A percentile compares a stretch with the other conserved stretches of the same genome.
These are phyloP conservation scores for Ceratobasidium sp. DNA, from an alignment of 1,284 basidiomycete species.

Conservation along the genomic window DNA sequence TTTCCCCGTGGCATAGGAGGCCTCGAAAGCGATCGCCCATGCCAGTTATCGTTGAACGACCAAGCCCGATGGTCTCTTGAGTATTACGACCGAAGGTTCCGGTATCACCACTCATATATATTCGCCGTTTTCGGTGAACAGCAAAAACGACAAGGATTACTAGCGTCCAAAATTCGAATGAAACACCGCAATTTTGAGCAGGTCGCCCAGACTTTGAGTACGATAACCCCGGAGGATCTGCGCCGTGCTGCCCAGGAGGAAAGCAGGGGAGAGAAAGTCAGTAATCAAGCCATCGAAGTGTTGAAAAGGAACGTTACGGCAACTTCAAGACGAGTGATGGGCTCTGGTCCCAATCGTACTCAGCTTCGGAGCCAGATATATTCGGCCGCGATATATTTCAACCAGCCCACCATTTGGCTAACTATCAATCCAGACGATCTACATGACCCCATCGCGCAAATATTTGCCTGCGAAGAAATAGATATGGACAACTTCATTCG, in stretches of 20 bases:
- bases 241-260: constrained; percentile 45
- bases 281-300: constrained; percentile 27
- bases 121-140: constrained; percentile 59
- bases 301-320: constrained; percentile 45
- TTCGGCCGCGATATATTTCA: constrained; percentile 46
- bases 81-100: constrained; percentile 59
- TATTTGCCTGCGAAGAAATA: constrained; percentile 60
- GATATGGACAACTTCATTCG: constrained; percentile 58
- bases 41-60: constrained; percentile 54
- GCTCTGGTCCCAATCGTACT: constrained; percentile 50
- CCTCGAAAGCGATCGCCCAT: constrained; percentile 54
- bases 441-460: constrained; percentile 58
- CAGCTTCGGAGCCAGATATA: constrained; percentile 55
- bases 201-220: background rate
- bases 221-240: constrained; percentile 40
- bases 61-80: constrained; percentile 60
- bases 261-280: too few species aligned
- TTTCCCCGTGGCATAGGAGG: constrained; percentile 62
- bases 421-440: constrained; percentile 57
- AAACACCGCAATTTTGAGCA: constrained; percentile 37
- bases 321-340: constrained; percentile 46
- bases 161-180: constrained; percentile 49
- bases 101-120: constrained; percentile 55
- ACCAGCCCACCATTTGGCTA: constrained; percentile 53
- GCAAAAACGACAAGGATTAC: constrained; percentile 51